Evolutionary conservation across 2,329 filamentous ascomycete species (phyloP), one percentile per base, ranked within the genome.

Genomic region (Colletotrichum aenigma): DNA sequence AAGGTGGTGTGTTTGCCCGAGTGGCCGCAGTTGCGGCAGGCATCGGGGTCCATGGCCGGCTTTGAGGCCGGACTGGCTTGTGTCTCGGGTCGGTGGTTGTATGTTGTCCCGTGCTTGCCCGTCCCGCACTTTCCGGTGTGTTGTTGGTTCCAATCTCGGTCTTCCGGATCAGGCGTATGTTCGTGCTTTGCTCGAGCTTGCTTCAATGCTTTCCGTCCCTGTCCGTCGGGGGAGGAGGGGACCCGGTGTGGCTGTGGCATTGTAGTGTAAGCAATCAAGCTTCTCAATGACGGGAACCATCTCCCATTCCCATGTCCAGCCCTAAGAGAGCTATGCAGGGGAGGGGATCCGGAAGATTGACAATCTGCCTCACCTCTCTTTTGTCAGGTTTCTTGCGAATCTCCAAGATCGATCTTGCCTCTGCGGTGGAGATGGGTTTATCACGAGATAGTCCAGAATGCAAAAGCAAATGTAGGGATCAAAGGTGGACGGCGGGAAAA

Each of bases 11-110:
- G 73, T 24, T 75, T 75, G 69, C 73, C 73, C 52, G 52, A 62
- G 70, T 73, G 69, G 70, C 73, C 73, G 62, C 73, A 75, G 64
- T 75, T 75, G 24, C 73, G 73, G 56, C 73, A 75, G 30, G 71
- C 73, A 9, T 73, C 64, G 36, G 73, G 73, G 64, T 75, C 73
- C 73, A 75, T 75, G 32, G 43, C 38, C 38, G 38, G 38, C 16
- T 38, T 38, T 9, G 36, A 5, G 36, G 36, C 38, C 38, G 38
- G 38, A 10, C 16, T 10, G 38, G 38, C 38, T 18, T 10, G 38
- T 21, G 38, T n/a, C n/a, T 48, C 43, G 18, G 18, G 43, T 21
- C 9, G 6, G 43, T 18, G 43, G 2, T 48, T 48, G 18, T 10
- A 3, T 15, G 58, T 21, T 61, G 58, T 61, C 58, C 28, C 58